Base-by-base conservation (phyloP, 2,329 filamentous ascomycete genomes). In the Ploettnerulaceae sp. region DNA sequence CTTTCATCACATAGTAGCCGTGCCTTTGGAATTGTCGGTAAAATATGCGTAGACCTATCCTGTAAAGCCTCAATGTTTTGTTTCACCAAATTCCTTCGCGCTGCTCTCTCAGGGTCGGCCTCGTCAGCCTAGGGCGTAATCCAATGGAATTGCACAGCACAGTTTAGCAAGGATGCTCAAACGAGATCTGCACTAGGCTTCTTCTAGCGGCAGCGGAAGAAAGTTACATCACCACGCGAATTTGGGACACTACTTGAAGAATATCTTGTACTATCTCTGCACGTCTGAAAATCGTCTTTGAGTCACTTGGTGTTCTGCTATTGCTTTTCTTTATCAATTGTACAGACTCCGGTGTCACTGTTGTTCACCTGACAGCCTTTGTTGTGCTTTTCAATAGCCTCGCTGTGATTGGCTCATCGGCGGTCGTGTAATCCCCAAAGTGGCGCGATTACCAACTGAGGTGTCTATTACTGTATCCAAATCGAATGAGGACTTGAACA, bases 1-100 rank as follows among this genome's bases (percentile, higher is more conserved):
- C 46, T 59, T 58, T 28, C 25, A 62, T 48, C 55, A 53, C 59
- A 62, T 62, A 54, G 49, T 54, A 59, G 48, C 52, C 56, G 41
- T 38, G n/a, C 22, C 33, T 17, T 35, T 37, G 33, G 12, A 25
- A 20, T 6, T n/a, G 25, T 11, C 7, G 21, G 17, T 11, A 36
- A 24, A 25, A 7, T 18, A 28, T 21, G 24, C 18, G 31, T 24
- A 28, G 17, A 22, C 11, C 22, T 45, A n/a, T 34, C 15, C 24
- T 36, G 28, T 24, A 12, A 20, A 36, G 21, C 18, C 47, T 48
- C 24, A 36, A 21, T 31, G 33, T 38, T 48, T 28, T 11, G 45
- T 43, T 39, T 45, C 36, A 36, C 38, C 24, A 32, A n/a, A 11
- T 28, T 34, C 15, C 18, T 18, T 32, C n/a, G 39, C 37, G 17